Base-by-base conservation (phyloP, 805 yeast genomes). In the Candida jianshihensis region DNA sequence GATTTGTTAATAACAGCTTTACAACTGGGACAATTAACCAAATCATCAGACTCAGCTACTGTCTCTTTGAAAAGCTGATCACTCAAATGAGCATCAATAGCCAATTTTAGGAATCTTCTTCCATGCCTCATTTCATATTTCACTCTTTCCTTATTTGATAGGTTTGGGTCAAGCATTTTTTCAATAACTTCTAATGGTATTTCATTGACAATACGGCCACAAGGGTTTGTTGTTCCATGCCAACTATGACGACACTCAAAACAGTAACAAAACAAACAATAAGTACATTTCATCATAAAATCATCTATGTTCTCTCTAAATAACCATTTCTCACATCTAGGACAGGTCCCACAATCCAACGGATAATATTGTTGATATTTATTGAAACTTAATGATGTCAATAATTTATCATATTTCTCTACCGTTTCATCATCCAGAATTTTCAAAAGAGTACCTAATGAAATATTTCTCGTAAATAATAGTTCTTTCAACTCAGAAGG, bases 191-290 rank as follows among this genome's bases (percentile, higher is more conserved):
- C 59, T 5, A 48, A 47, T 8, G 44, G 48, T 3, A 42, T 64
- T 48, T 34, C 51, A 41, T 41, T 60, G 40, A 49, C 48, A 35
- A 47, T 57, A 48, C 35, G 51, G 6, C 64, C 62, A 51, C 85
- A 78, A 19, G 49, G 49, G 39, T 69, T 68, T 34, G 59, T 61
- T 13, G 61, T 59, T 1, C 81, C 81, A 53, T 78, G 85, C 77
- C 80, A 78, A 4, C 81, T 71, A 43, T 69, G 77, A 6, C 64
- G 53, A 52, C 85, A 78, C 19, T 62, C 63, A 40, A 63, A 62
- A 47, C 85, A 78, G 43, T 75, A 78, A 1, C 78, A 76, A 43
- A 68, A 63, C 10, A 56, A 53, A 49, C 84, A 78, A 4, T 50
- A 41, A 0, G 63, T 56, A 47, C 85, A 78, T 15, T 68, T 61